Evolutionary conservation across 148 eudicot species (phyloP).

Genomic region (Amaranthus cruentus): DNA sequence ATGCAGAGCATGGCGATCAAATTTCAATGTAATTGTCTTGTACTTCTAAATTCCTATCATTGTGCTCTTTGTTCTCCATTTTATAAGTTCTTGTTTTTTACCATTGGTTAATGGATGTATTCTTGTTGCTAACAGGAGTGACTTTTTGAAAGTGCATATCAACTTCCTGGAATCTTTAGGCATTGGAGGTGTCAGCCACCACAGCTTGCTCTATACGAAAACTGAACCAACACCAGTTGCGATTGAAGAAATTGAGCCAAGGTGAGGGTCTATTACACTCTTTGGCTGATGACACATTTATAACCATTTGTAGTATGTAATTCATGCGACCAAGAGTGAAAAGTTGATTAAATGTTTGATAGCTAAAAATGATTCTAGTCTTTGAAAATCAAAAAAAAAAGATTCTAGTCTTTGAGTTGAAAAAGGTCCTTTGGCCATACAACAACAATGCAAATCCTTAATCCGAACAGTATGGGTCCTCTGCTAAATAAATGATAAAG

Average conservation of each 20-base stretch:
- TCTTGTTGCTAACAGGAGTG: conserved; percentile 48
- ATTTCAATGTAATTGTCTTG: conserved; percentile 44
- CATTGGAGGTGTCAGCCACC: conserved; percentile 94
- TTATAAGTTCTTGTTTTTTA: not conserved
- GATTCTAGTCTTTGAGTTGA: too few relatives aligned
- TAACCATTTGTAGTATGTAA: not conserved
- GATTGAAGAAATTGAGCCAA: conserved; percentile 47
- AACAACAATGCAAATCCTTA: too few relatives aligned
- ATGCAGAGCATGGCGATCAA: conserved; percentile 74
- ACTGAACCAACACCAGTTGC: conserved; percentile 57
- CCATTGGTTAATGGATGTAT: not conserved
- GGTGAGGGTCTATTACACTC: conserved; percentile 37
- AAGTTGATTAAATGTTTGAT: too few relatives aligned
- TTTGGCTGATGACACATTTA: not conserved
- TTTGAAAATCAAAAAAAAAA: too few relatives aligned
- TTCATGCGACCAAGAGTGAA: not conserved
- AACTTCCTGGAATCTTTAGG: conserved; percentile 74
- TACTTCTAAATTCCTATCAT: not conserved
- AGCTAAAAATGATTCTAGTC: too few relatives aligned
- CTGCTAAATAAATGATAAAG: too few relatives aligned
- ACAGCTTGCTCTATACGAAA: conserved; percentile 92
- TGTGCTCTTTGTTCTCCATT: not conserved
- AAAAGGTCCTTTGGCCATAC: too few relatives aligned
- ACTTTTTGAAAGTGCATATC: conserved; percentile 52
- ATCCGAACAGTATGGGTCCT: too few relatives aligned